Evolutionary conservation across 495 filamentous ascomycete genomes (phyloP).

Genomic region (Hypoxylon fragiforme): DNA sequence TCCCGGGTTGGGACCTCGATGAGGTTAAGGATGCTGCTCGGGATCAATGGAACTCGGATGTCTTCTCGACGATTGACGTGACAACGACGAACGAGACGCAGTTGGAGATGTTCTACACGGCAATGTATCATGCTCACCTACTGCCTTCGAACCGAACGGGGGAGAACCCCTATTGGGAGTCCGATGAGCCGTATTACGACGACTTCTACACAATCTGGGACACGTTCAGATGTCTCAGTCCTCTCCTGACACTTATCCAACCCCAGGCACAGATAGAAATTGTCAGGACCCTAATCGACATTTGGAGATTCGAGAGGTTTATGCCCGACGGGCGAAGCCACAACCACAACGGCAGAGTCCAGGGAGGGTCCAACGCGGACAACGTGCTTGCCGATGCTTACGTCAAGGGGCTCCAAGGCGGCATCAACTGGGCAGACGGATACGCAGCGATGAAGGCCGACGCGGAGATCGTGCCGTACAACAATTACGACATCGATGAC

Average conservation of each 20-base stretch:
- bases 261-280: slow-evolving; percentile 64
- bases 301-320: slow-evolving; percentile 66
- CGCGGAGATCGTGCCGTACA: slow-evolving; percentile 61
- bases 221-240: slow-evolving; percentile 61
- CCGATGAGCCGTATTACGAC: slow-evolving; percentile 63
- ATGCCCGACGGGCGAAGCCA: slow-evolving; percentile 62
- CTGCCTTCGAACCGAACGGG: slow-evolving; percentile 69
- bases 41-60: slow-evolving; percentile 59
- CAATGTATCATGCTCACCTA: slow-evolving; percentile 68
- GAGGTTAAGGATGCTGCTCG: slow-evolving; percentile 52
- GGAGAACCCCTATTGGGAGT: slow-evolving; percentile 68
- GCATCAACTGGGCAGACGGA: slow-evolving; percentile 67
- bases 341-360: slow-evolving; percentile 67
- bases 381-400: slow-evolving; percentile 74
- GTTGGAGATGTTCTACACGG: slow-evolving; percentile 60
- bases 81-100: slow-evolving; percentile 55
- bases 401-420: slow-evolving; percentile 63
- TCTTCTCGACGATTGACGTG: slow-evolving; percentile 62
- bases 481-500: slow-evolving; percentile 60
- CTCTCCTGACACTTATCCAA: slow-evolving; percentile 64
- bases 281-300: slow-evolving; percentile 68
- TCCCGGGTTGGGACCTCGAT: slow-evolving; percentile 51
- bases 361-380: slow-evolving; percentile 72
- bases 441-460: slow-evolving; percentile 68
- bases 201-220: slow-evolving; percentile 59